These are phyloP conservation scores for Epithemia pelagica DNA, from an alignment of 108 stramenopile genomes.

Conservation along the genomic window DNA sequence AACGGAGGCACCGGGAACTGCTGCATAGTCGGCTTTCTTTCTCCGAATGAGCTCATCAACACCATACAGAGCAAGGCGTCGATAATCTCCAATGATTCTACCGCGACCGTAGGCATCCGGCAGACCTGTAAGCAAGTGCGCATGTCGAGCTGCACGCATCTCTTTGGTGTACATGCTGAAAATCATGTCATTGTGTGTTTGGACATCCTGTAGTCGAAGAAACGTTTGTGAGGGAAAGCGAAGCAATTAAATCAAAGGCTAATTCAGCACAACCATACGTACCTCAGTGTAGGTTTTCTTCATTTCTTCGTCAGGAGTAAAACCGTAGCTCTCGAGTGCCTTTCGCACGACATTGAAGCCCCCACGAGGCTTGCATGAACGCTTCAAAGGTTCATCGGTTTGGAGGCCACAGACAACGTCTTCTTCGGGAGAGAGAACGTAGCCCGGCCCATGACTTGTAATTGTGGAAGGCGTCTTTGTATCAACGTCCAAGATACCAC, in stretches of 20 bases:
- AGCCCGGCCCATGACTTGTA: slow-evolving; percentile 54
- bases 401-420: slow-evolving; percentile 59
- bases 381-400: slow-evolving; percentile 51
- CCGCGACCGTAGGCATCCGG: slow-evolving; percentile 67
- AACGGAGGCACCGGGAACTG: slow-evolving; percentile 26
- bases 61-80: slow-evolving; percentile 57
- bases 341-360: slow-evolving; percentile 42
- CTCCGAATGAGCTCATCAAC: slow-evolving; percentile 50
- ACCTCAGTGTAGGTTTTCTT: slow-evolving; percentile 29
- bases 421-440: slow-evolving; percentile 47
- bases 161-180: slow-evolving; percentile 59
- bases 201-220: slow-evolving; percentile 33
- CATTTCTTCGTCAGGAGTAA: slow-evolving; percentile 38
- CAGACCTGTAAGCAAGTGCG: slow-evolving; percentile 58
- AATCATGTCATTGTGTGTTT: slow-evolving; percentile 62
- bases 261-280: slow-evolving; percentile 5
- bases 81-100: slow-evolving; percentile 59
- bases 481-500: slow-evolving; percentile 52
- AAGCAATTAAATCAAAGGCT: neutral
- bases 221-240: neutral
- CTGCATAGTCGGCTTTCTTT: slow-evolving; percentile 45
- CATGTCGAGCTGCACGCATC: slow-evolving; percentile 50
- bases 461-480: slow-evolving; percentile 46
- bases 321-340: slow-evolving; percentile 53
- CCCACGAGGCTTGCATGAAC: slow-evolving; percentile 59